Base-by-base conservation (phyloP, 257 asterid species). In the Dorcoceras hygrometricum region DNA sequence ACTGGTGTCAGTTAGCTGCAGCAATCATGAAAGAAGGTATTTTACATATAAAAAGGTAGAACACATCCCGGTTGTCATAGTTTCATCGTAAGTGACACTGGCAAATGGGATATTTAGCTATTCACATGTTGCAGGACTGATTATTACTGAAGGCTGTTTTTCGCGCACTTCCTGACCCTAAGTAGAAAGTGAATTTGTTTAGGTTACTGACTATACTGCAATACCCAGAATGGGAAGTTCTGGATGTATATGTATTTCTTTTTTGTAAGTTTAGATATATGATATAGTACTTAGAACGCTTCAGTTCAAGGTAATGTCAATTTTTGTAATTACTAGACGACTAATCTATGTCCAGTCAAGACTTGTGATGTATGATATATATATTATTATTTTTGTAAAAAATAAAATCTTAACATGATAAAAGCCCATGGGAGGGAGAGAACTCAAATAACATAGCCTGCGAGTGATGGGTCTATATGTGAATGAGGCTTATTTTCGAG, bases 1-100 rank as follows among this genome's bases (percentile, higher is more conserved):
- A 73, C 85, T 6, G 74, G 82, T 54, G 78, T 75, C 31, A 76
- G 82, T 63, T 78, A 78, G 76, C 34, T 31, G 70, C 58, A 69
- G n/a, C 39, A 16, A 46, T 18, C 34, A 32, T 12, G 16, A 51
- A 26, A 10, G 60, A 43, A 32, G 48, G 24, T 22, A 62, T 11
- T n/a, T n/a, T 23, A 22, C 8, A 11, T 5, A 62, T 36, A 11
- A 23, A 14, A 32, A 57, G 54, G 43, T 26, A 14, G 22, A 16
- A 46, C 8, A 9, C 23, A 26, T 43, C 71, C 71, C 46, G 18
- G 67, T 51, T 56, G 22, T 18, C 43, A 46, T 27, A 59, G 24
- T 70, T 54, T 63, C 73, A 71, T 24, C 39, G 23, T 16, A 59
- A 60, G 29, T 34, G 29, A 53, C 56, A 66, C 70, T n/a, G 31